A percentile compares a stretch with the other conserved stretches of the same genome.
Conservation (phyloP, 2,329 filamentous ascomycete genomes). For the Paracoccidioides lutzii region DNA sequence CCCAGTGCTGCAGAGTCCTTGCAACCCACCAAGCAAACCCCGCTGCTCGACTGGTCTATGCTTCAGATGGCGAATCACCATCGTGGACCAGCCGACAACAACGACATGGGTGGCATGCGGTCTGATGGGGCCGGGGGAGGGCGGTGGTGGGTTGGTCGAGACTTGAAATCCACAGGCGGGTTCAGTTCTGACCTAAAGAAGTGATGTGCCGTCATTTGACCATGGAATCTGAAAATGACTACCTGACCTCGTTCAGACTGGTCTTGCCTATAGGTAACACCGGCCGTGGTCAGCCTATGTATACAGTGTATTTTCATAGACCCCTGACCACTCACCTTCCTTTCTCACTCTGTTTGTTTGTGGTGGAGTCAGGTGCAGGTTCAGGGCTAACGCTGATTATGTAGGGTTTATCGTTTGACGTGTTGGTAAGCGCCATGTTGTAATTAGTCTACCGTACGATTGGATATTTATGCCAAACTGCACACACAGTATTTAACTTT, state of each 20-base stretch:
- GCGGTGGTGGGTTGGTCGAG: too few species aligned
- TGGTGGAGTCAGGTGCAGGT: too few species aligned
- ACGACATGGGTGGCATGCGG: background rate
- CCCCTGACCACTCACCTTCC: background rate
- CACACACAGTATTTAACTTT: too few species aligned
- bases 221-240: background rate
- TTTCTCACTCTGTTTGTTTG: too few species aligned
- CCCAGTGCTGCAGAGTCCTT: slow-evolving; percentile 1
- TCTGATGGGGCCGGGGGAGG: background rate
- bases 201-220: background rate
- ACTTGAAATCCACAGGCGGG: slow-evolving; percentile 1
- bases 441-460: too few species aligned
- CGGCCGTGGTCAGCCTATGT: background rate
- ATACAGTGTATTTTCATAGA: background rate
- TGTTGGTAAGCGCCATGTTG: too few species aligned
- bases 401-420: too few species aligned
- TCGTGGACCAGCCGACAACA: slow-evolving; percentile 4
- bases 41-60: background rate
- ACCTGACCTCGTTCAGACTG: background rate
- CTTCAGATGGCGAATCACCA: slow-evolving; percentile 7
- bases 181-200: slow-evolving; percentile 2
- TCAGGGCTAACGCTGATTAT: too few species aligned
- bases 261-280: background rate
- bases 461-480: too few species aligned
- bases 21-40: slow-evolving; percentile 1